Base-by-base conservation (phyloP, 1,139 yeast genomes). In the Zygoascus meyerae region DNA sequence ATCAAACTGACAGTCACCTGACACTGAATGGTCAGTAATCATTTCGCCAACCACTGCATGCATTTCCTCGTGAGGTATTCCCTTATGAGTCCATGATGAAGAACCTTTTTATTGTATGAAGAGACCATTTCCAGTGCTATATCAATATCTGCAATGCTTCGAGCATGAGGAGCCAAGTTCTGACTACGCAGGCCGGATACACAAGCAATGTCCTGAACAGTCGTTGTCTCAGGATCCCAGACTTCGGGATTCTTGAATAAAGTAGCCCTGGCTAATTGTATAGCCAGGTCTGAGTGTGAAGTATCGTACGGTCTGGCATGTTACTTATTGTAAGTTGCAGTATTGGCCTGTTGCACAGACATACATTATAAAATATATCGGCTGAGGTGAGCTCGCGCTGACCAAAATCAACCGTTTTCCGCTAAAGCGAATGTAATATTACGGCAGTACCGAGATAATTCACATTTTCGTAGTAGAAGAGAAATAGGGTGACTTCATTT, bases 191-290 rank as follows among this genome's bases (percentile, higher is more conserved):
- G 45, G 1, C 65, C 66, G 1, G 62, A 55, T 1, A 66, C 67
- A 40, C 66, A 61, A 6, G 62, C 67, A 53, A 63, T 59, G 41
- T 63, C 67, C 5, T 62, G 52, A 11, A 61, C 57, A 14, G 42
- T 47, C 12, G 64, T 58, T 2, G 52, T 34, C 15, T 54, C 52
- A 2, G 46, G 32, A 39, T 52, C 44, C 59, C 60, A 56, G 10
- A 49, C 43, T n/a, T 48, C 38, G 26, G 37, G 42, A 15, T 28
- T 34, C 4, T 39, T 43, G 35, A 16, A 42, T 34, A 4, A 39
- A 28, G 6, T 37, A 34, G 5, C 38, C 37, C 16, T 29, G 11
- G 36, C 38, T 5, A 41, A 14, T 16, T 40, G 33, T 4, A 8
- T 28, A 3, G 18, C 37, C 18, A 34, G n/a, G 3, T 34, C 26